phyloP scores from a whole-genome alignment of 2,329 filamentous ascomycete species.

The Aspergillus calidoustus region DNA sequence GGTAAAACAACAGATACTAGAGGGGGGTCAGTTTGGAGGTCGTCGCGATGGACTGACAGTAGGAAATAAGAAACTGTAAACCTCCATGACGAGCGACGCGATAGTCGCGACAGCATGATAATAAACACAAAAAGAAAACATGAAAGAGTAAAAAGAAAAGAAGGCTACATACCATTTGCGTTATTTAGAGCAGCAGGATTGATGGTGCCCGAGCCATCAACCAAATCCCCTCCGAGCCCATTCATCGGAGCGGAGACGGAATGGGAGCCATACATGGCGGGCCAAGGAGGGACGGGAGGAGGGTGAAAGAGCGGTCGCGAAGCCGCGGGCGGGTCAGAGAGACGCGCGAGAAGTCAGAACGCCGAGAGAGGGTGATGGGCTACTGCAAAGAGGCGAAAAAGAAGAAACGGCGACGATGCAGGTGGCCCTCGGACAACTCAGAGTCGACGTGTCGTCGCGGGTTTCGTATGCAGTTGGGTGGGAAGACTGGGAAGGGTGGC shows the following conservation, averaged over 20 bases:
- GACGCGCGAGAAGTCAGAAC: constrained; percentile 31
- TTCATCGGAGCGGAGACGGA: constrained; percentile 69
- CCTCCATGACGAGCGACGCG: constrained; percentile 17
- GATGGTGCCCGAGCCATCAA: constrained; percentile 84
- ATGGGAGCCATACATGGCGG: constrained; percentile 53
- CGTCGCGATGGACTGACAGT: constrained; percentile 28
- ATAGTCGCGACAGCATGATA: constrained; percentile 16
- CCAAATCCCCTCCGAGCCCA: constrained; percentile 57
- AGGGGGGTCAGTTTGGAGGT: constrained; percentile 39
- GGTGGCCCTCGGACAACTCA: constrained; percentile 27
- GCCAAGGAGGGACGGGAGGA: constrained; percentile 34
- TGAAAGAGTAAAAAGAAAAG: constrained; percentile 17
- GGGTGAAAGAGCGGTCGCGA: constrained; percentile 35
- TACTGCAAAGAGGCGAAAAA: constrained; percentile 23
- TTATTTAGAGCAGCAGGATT: constrained; percentile 86
- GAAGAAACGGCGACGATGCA: constrained; percentile 25
- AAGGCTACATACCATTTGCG: constrained; percentile 61
- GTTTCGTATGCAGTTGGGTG: constrained; percentile 36
- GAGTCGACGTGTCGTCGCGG: constrained; percentile 24
- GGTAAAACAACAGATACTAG: constrained; percentile 42
- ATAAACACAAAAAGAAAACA: constrained; percentile 4
- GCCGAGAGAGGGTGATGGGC: constrained; percentile 23
- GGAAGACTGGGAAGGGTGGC: constrained; percentile 34
- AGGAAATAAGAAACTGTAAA: constrained; percentile 19
- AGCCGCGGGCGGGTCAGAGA: constrained; percentile 38